These are phyloP conservation scores for Corrigiola litoralis DNA, from an alignment of 179 eudicot species.

Conservation along the genomic window DNA sequence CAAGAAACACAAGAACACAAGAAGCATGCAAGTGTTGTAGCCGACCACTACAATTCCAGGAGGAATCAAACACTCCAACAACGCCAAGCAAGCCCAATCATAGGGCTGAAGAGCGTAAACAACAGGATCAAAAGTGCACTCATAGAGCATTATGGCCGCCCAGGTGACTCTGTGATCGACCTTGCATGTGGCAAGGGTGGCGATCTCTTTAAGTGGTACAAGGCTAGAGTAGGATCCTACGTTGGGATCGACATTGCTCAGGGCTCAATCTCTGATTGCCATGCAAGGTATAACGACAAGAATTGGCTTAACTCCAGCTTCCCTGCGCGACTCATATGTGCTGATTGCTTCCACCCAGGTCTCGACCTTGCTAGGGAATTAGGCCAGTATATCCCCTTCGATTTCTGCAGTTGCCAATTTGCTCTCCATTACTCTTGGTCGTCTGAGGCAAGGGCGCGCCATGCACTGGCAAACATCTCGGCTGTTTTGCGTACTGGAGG, in stretches of 20 bases:
- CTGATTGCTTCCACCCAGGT: conserved; percentile 93
- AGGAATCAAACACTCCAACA: conserved; percentile 94
- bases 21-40: no score
- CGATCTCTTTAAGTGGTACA: conserved; percentile 97
- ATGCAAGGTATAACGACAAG: conserved; percentile 88
- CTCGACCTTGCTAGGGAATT: conserved; percentile 65
- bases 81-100: conserved; percentile 92
- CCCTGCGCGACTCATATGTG: conserved; percentile 92
- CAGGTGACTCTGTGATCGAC: conserved; percentile 92
- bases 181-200: conserved; percentile 99
- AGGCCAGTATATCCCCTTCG: conserved; percentile 91
- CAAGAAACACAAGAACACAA: no score
- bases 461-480: conserved; percentile 94
- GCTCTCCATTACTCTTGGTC: conserved; percentile 99
- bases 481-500: conserved; percentile 97
- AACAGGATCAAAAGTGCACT: conserved; percentile 98
- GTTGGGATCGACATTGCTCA: conserved; percentile 97
- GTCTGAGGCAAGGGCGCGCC: conserved; percentile 96
- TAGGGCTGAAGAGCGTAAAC: conserved; percentile 94
- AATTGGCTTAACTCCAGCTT: conserved; percentile 85
- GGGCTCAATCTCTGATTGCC: conserved; percentile 98
- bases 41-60: conserved; percentile 98
- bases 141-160: conserved; percentile 78
- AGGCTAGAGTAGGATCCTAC: conserved; percentile 90
- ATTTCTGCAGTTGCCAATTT: conserved; percentile 97